These are phyloP conservation scores for Candida odintsovae DNA, from an alignment of 805 yeast genomes.

Conservation along the genomic window DNA sequence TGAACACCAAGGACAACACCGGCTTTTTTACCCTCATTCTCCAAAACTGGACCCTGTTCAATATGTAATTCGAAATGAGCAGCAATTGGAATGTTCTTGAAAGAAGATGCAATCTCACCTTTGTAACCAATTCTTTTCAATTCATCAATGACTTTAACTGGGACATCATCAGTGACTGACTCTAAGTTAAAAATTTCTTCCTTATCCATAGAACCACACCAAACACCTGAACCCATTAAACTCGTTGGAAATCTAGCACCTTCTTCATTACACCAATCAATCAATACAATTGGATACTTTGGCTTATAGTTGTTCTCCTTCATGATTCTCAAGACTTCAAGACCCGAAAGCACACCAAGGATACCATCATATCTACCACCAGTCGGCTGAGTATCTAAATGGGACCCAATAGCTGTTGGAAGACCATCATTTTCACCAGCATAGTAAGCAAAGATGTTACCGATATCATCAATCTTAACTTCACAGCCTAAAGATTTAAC, in stretches of 20 bases:
- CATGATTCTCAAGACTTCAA: slow-evolving; percentile 61
- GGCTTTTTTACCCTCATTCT: slow-evolving; percentile 45
- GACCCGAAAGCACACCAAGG: slow-evolving; percentile 59
- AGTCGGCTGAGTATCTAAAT: slow-evolving; percentile 71
- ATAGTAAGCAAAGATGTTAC: slow-evolving; percentile 60
- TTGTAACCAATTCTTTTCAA: slow-evolving; percentile 56
- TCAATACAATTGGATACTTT: slow-evolving; percentile 58
- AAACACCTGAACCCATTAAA: slow-evolving; percentile 61
- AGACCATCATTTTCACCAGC: slow-evolving; percentile 46
- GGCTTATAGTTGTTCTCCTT: slow-evolving; percentile 54
- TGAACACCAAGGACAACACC: slow-evolving; percentile 68
- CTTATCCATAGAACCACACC: slow-evolving; percentile 47
- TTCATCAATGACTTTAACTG: slow-evolving; percentile 48
- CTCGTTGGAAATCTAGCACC: slow-evolving; percentile 74
- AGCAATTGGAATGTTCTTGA: slow-evolving; percentile 47
- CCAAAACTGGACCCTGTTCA: slow-evolving; percentile 72
- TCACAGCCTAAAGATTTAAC: slow-evolving; percentile 48
- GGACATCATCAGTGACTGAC: slow-evolving; percentile 47
- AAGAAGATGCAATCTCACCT: slow-evolving; percentile 45
- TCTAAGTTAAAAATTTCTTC: slow-evolving; percentile 45
- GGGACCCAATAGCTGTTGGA: slow-evolving; percentile 69
- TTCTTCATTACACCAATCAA: slow-evolving; percentile 75
- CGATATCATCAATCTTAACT: slow-evolving; percentile 57
- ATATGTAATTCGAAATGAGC: slow-evolving; percentile 74
- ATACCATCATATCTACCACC: slow-evolving; percentile 78